Percentiles rank a stretch among this genome's conserved stretches.
phyloP scores from a whole-genome alignment of 106 monocot genomes.

The Dendrobium nobile region DNA sequence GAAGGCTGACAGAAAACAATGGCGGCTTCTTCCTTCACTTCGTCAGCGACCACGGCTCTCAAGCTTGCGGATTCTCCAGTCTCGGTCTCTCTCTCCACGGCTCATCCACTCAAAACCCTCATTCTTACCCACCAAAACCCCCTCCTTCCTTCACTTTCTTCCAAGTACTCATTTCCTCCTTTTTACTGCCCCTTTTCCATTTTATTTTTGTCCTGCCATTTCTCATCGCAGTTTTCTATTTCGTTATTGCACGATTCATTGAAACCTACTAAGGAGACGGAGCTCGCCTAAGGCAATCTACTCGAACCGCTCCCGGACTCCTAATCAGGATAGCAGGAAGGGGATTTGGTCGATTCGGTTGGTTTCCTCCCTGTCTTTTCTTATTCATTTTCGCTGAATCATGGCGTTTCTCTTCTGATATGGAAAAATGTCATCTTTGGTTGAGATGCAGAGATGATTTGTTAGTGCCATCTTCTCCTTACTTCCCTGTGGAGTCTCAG shows the following conservation, averaged over 20 bases:
- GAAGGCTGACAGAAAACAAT: neutral
- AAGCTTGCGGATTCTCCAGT: neutral
- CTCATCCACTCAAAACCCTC: neutral
- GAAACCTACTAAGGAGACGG: neutral
- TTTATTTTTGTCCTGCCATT: neutral
- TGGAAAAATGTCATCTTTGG: neutral
- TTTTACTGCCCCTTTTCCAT: neutral
- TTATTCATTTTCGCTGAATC: neutral
- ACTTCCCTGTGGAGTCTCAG: slow-evolving; percentile 47
- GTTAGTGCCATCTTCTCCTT: slow-evolving; percentile 59
- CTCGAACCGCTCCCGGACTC: slow-evolving; percentile 14
- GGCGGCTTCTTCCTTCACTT: neutral
- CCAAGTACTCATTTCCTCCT: neutral
- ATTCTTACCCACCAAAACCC: neutral
- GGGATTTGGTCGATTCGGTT: slow-evolving; percentile 85
- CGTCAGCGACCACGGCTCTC: slow-evolving; percentile 3
- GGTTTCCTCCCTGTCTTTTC: neutral
- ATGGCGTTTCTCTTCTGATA: neutral
- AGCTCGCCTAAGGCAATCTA: slow-evolving; percentile 30
- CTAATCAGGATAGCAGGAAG: slow-evolving; percentile 9
- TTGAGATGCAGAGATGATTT: slow-evolving; percentile 69
- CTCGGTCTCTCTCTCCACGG: neutral
- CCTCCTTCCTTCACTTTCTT: neutral
- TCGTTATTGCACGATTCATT: neutral
- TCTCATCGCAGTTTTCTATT: too few species aligned